These are phyloP conservation scores for Lycium ferocissimum DNA, from an alignment of 257 asterid genomes.

Conservation along the genomic window DNA sequence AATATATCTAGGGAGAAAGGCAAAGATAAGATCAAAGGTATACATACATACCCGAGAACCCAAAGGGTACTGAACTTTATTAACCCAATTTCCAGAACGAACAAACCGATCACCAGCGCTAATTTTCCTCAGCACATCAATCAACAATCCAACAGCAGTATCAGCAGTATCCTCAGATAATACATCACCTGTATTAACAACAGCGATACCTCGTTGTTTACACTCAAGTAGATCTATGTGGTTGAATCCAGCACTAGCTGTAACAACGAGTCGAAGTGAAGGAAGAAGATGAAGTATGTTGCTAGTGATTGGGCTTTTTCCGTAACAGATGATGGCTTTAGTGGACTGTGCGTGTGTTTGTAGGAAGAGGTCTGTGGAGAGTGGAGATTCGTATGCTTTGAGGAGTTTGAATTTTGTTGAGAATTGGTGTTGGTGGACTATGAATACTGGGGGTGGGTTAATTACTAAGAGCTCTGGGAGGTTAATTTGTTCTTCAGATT, in stretches of 20 bases:
- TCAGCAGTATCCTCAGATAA: slow-evolving; percentile 67
- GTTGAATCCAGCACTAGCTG: slow-evolving; percentile 36
- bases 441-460: slow-evolving; percentile 31
- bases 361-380: slow-evolving; percentile 32
- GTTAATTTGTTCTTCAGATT: background rate
- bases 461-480: slow-evolving; percentile 34
- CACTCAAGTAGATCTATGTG: slow-evolving; percentile 38
- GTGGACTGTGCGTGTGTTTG: slow-evolving; percentile 32
- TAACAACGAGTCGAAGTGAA: slow-evolving; percentile 29
- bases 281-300: slow-evolving; percentile 33
- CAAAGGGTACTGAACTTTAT: slow-evolving; percentile 27
- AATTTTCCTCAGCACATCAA: slow-evolving; percentile 56
- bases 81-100: slow-evolving; percentile 36
- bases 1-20: background rate
- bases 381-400: slow-evolving; percentile 40
- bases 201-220: slow-evolving; percentile 32
- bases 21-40: background rate
- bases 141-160: slow-evolving; percentile 60
- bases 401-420: slow-evolving; percentile 32
- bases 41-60: slow-evolving; percentile 31
- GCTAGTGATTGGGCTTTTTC: slow-evolving; percentile 32
- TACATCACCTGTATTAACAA: slow-evolving; percentile 33
- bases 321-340: slow-evolving; percentile 36
- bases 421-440: slow-evolving; percentile 33
- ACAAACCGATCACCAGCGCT: slow-evolving; percentile 42